Evolutionary conservation across 805 yeast genomes (phyloP), one percentile per base, ranked within the genome.

Genomic region (Saturnispora hagleri): DNA sequence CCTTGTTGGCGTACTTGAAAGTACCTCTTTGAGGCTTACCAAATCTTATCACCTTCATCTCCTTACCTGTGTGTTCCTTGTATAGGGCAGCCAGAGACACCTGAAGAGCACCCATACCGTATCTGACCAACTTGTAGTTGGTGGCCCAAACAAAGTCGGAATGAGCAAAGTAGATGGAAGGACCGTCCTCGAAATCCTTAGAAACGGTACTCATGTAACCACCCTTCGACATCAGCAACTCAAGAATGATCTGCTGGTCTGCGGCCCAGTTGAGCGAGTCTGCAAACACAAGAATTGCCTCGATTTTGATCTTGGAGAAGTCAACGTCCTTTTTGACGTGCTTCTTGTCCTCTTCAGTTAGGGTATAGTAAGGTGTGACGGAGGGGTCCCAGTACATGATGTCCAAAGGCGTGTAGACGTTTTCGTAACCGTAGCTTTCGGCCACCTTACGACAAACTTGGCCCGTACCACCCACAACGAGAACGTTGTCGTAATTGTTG

Each of bases 81-180:
- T 81, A 89, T 53, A 89, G 73, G 0, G 95, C 93, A 51, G 90
- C 89, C 62, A 88, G 81, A 20, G 95, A 84, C 40, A 86, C 89
- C 67, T 88, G 96, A 57, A 89, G 73, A 3, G 97, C 96, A 54
- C 97, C 97, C 95, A 89, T 89, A 55, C 96, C 96, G 64, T 89
- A 87, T 64, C 97, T 75, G 17, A 89, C 80, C 55, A 86, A 73
- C 59, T 79, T 80, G 64, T 86, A 88, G 68, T 88, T 86, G 3
- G 96, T 86, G 12, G 96, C 91, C 96, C 96, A 89, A 51, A 89
- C 87, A 61, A 89, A 85, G 69, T 89, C 97, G 20, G 91, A 85
- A 66, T 89, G 95, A 42, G 95, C 95, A 73, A 88, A 89, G 69
- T 85, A 86, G 52, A 88, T 79, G 46, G 81, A 80, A 34, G 95